Conservation (phyloP, 306 rosid species). For the Lathyrus oleraceus region DNA sequence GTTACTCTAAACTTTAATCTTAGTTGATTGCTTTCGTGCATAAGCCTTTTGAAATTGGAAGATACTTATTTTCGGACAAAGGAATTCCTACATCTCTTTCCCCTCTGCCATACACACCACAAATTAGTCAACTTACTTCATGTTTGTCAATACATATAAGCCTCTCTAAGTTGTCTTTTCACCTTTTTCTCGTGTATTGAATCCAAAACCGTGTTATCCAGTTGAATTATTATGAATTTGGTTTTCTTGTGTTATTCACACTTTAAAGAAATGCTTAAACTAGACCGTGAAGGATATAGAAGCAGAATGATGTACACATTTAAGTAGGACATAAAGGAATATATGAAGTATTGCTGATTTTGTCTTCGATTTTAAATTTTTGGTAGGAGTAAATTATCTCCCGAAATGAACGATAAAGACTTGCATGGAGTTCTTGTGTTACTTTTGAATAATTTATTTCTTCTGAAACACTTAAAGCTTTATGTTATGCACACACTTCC, state of each 20-base stretch:
- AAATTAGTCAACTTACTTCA: constrained; percentile 14
- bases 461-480: constrained; percentile 8
- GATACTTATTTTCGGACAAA: constrained; percentile 19
- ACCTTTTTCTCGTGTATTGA: constrained; percentile 6
- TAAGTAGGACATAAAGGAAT: constrained; percentile 5
- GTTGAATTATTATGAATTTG: constrained; percentile 25
- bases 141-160: constrained; percentile 16
- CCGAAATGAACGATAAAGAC: not conserved
- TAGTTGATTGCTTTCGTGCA: constrained; percentile 18
- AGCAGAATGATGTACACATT: constrained; percentile 3
- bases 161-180: constrained; percentile 21
- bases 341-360: not conserved
- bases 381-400: not conserved
- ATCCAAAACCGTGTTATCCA: constrained; percentile 3
- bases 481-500: not conserved
- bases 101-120: constrained; percentile 10
- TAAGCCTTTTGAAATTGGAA: constrained; percentile 15
- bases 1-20: constrained; percentile 22
- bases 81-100: constrained; percentile 18
- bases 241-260: constrained; percentile 13
- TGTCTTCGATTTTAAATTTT: constrained; percentile 4
- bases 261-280: not conserved
- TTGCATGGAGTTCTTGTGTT: constrained; percentile 1
- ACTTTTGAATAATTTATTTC: constrained; percentile 6
- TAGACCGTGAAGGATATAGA: constrained; percentile 2